Conservation (phyloP, 208 protist species). For the Porcisia hertigi region DNA sequence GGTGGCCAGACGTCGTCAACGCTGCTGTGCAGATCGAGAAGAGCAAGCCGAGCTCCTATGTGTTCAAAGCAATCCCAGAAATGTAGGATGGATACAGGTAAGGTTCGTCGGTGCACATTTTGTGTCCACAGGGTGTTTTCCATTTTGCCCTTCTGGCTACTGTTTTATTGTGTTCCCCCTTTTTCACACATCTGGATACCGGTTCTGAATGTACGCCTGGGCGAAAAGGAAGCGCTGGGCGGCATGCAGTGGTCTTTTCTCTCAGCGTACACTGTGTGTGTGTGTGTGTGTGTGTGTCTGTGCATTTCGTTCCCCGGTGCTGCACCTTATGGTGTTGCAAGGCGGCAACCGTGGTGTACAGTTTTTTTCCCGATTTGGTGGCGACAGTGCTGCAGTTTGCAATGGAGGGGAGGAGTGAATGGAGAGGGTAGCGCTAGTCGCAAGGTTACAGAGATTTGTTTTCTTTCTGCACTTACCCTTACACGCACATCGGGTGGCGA, state of each 20-base stretch:
- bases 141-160: not conserved
- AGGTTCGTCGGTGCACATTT: not conserved
- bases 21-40: conserved; percentile 88
- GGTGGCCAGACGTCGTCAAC: conserved; percentile 92
- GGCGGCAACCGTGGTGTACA: not conserved
- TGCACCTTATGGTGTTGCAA: not conserved
- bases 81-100: conserved; percentile 33
- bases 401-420: not conserved
- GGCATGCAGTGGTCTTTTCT: not conserved
- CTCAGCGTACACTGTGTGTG: not conserved
- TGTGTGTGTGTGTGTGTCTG: conserved; percentile 1
- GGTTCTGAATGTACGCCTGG: not conserved
- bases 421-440: not conserved
- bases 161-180: not conserved
- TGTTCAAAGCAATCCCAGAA: conserved; percentile 91
- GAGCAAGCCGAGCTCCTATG: conserved; percentile 80
- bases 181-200: not conserved
- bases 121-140: not conserved
- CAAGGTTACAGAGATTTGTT: not conserved
- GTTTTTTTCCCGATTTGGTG: not conserved
- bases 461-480: not conserved
- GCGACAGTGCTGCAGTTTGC: not conserved
- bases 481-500: not conserved
- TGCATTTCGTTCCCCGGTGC: not conserved
- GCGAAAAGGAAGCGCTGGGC: not conserved